phyloP scores from a whole-genome alignment of 306 rosid species.

The Malus sylvestris region DNA sequence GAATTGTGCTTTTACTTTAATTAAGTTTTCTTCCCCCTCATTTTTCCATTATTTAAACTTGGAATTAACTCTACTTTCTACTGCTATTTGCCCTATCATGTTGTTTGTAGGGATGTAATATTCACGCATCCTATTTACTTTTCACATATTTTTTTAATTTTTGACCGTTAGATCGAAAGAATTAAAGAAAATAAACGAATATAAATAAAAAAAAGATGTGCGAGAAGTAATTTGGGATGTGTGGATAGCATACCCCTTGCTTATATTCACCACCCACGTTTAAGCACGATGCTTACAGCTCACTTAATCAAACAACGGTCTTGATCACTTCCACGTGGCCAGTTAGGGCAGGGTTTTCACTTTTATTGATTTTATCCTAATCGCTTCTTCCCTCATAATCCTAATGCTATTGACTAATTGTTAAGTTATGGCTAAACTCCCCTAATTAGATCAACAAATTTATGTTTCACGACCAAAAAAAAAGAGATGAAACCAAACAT shows the following conservation, averaged over 20 bases:
- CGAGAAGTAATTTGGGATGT: too few species aligned
- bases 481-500: too few species aligned
- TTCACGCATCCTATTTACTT: too few species aligned
- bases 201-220: too few species aligned
- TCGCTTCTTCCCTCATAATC: constrained; percentile 4
- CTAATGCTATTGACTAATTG: too few species aligned
- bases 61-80: constrained; percentile 41
- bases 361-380: constrained; percentile 18
- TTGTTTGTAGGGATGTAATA: background rate
- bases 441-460: too few species aligned
- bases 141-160: too few species aligned
- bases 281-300: constrained; percentile 90
- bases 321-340: constrained; percentile 57
- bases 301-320: constrained; percentile 31
- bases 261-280: constrained; percentile 74
- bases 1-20: constrained; percentile 33
- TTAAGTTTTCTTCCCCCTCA: constrained; percentile 14
- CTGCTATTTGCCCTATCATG: constrained; percentile 31
- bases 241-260: too few species aligned
- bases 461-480: too few species aligned
- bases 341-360: constrained; percentile 17
- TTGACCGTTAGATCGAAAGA: too few species aligned
- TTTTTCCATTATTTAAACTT: constrained; percentile 25
- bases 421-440: background rate
- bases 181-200: too few species aligned